Base-by-base conservation (phyloP, 169 alveolate genomes). In the Plasmodium yoelii region DNA sequence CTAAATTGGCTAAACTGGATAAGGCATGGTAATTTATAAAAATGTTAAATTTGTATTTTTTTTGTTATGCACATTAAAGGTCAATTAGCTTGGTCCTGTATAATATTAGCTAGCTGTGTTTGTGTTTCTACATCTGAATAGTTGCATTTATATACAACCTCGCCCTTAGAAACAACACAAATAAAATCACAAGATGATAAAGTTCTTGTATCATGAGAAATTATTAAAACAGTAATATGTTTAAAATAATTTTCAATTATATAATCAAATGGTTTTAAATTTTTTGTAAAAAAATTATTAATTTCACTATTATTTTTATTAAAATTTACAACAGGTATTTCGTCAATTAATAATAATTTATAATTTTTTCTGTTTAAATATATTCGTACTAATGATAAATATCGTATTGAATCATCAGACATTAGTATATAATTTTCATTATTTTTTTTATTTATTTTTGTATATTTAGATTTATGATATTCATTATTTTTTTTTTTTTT, bases 321-420 rank as follows among this genome's bases (percentile, higher is more conserved):
- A 7, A 73, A 67, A 24, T 71, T 75, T 0, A 87, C 5, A 0
- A 73, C 87, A 6, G 97, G 97, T 34, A 96, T 96, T 70, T 95
- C 97, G 72, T 95, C 97, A 24, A 95, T 86, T 51, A 95, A 60
- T 5, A 95, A 63, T 55, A 95, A 73, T 64, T 93, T 94, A 73
- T 94, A 95, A 13, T 73, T 74, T 13, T 84, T 71, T 22, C 97
- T 88, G 59, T 92, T 90, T 22, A 95, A 90, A 8, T 93, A 92
- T 46, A 95, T 63, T 15, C 94, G 61, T 7, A 94, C 97, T 28
- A 95, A 69, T 7, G 95, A 87, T 51, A 94, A 69, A 63, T 88
- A 93, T 15, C 97, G 88, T 63, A 93, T 92, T 51, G 86, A 90
- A 24, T 92, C 92, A 75, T 74, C 95, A 6, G 95, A 53, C 18